Base-by-base conservation (phyloP, 139 green algal species). In the Astrephomene gubernaculifera region DNA sequence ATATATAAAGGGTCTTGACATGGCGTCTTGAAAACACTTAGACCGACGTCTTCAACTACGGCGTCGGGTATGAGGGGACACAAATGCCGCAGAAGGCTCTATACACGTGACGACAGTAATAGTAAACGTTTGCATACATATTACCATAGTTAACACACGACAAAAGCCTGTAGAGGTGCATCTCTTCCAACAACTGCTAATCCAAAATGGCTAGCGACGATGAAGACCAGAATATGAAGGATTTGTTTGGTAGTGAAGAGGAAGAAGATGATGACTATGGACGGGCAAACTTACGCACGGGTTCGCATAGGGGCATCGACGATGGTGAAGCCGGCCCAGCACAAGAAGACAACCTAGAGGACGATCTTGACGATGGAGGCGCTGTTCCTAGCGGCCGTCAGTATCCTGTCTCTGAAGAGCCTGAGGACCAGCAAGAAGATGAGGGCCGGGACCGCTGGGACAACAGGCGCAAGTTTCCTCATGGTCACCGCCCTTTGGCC, bases 181-280 rank as follows among this genome's bases (percentile, higher is more conserved):
- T n/a, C n/a, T n/a, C n/a, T n/a, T n/a, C n/a, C n/a, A n/a, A n/a
- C n/a, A n/a, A n/a, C n/a, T n/a, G n/a, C n/a, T n/a, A 12, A 57
- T 57, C 12, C 49, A 78, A 78, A 39, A 84, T 84, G 78, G 78
- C 78, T 2, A 67, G 39, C 35, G 79, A 86, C 45, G 71, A 81
- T 25, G 69, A 79, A 3, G 65, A 71, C 29, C 67, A 87, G 9
- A 63, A 78, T 52, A 80, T 93, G 38, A 63, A 92, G 14, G 90
- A 90, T 33, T 49, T 93, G 35, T 93, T 93, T 86, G 90, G 86
- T 4, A 79, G 65, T 25, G 81, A 79, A n/a, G 85, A 90, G 1
- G 89, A 87, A 4, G 86, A 90, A 9, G 60, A 89, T 19, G 36
- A 90, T 21, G 78, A 74, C n/a, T 74, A 41, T 43, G 78, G 78